Base-by-base conservation (phyloP, 2,329 filamentous ascomycete genomes). In the Fusarium goolgardi region DNA sequence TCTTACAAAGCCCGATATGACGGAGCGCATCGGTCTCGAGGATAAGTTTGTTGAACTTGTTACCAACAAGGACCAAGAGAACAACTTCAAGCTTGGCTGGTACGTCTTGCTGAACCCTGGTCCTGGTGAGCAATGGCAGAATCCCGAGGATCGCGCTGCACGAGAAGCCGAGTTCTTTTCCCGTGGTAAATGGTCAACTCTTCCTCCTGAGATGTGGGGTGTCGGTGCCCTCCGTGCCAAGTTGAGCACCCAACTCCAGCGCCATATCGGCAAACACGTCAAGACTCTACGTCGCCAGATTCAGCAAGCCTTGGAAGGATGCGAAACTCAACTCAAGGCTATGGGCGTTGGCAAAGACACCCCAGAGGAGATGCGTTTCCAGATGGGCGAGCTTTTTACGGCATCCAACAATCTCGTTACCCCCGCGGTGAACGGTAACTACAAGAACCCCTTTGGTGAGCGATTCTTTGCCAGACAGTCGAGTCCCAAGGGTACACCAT, bases 41-140 rank as follows among this genome's bases (percentile, higher is more conserved):
- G 82, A 84, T 63, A 85, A 85, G 71, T 85, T 85, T 69, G 82
- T 85, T 39, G 82, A 83, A n/a, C 80, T 85, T 6, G 80, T 85
- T 25, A 80, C 79, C 63, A 85, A 85, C 72, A 80, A 82, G 67
- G 83, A 85, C 64, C 77, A 77, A 29, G 79, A 83, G 41, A 85
- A 85, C 72, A 74, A 82, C 70, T 85, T 84, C 75, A 82, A 81
- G 64, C 79, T 85, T 1, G 83, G 83, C 27, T 85, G 83, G 83
- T 85, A 80, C 40, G 81, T 85, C 15, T 73, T 85, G 21, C 77
- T 85, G 20, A 85, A 85, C 62, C 83, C 83, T 0, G 82, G 83
- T 0, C 78, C 81, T 0, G 81, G 80, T 10, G 81, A 85, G 66
- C 74, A 77, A 6, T 85, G 82, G 82, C 78, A 79, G 0, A 76